These are phyloP conservation scores for Rhizophora mangle DNA, from an alignment of 345 rosid genomes.

Conservation along the genomic window DNA sequence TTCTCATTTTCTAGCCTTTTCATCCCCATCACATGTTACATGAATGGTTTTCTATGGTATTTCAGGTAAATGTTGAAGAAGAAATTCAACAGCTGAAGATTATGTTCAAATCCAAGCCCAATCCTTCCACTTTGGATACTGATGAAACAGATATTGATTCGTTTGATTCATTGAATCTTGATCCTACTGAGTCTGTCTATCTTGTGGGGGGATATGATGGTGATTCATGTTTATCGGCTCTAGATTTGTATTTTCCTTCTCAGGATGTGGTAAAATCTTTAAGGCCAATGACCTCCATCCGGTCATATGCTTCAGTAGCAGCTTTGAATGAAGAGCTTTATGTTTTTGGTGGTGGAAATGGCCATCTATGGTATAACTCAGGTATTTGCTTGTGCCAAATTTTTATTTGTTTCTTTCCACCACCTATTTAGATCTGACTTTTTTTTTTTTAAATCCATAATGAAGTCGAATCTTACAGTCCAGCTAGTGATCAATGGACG, in stretches of 20 bases:
- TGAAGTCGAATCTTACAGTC: constrained; percentile 30
- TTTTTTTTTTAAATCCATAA: background rate
- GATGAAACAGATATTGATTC: constrained; percentile 24
- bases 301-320: constrained; percentile 26
- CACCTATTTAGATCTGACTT: background rate
- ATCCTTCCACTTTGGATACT: constrained; percentile 22
- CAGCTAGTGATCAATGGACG: constrained; percentile 22
- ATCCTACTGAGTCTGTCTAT: constrained; percentile 21
- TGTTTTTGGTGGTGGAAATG: constrained; percentile 30
- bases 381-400: constrained; percentile 18
- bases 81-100: constrained; percentile 25
- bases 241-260: constrained; percentile 26
- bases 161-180: constrained; percentile 35
- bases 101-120: constrained; percentile 11
- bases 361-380: constrained; percentile 25
- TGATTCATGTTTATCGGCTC: constrained; percentile 19
- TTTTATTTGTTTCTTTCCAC: background rate
- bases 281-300: constrained; percentile 20
- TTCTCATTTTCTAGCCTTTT: too few relatives aligned
- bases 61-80: constrained; percentile 30
- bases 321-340: constrained; percentile 17
- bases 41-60: constrained; percentile 8
- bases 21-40: background rate
- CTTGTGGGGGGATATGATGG: constrained; percentile 31
- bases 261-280: constrained; percentile 18